Percentiles rank a stretch among this genome's conserved stretches.
These are phyloP conservation scores for Backusella mclennaniae DNA, from an alignment of 192 early-diverging fungal genomes.

Conservation along the genomic window DNA sequence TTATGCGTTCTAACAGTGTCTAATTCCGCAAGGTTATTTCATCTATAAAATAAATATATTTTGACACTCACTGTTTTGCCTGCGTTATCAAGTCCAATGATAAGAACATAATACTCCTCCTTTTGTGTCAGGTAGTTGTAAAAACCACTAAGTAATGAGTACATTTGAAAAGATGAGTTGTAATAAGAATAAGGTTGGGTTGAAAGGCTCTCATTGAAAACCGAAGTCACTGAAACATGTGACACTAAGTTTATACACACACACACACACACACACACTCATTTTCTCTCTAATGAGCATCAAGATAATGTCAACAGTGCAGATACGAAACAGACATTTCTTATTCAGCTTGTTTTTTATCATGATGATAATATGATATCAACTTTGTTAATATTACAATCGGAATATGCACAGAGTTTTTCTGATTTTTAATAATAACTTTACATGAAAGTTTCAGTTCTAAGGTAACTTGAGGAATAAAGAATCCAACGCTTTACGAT, in stretches of 20 bases:
- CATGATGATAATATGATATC: no score
- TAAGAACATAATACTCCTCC: conserved; percentile 93
- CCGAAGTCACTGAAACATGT: background rate
- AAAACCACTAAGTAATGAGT: conserved; percentile 86
- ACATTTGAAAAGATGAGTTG: conserved; percentile 60
- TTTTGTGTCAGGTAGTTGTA: conserved; percentile 86
- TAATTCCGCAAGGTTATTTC: conserved; percentile 24
- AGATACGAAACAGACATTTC: no score
- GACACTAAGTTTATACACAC: background rate
- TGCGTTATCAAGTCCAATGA: conserved; percentile 95
- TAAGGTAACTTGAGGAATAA: background rate
- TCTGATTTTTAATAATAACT: no score
- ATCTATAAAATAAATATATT: background rate
- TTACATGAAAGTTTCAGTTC: no score
- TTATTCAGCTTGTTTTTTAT: no score
- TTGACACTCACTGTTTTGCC: conserved; percentile 71
- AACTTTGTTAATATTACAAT: no score
- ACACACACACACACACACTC: no score
- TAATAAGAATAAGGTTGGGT: background rate
- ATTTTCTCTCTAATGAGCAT: background rate
- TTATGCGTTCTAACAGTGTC: conserved; percentile 93
- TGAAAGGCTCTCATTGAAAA: background rate
- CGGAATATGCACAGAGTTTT: no score
- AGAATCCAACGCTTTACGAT: background rate
- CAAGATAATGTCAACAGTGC: background rate